These are phyloP conservation scores for Lipomyces chichibuensis DNA, from an alignment of 805 yeast genomes.

Conservation along the genomic window DNA sequence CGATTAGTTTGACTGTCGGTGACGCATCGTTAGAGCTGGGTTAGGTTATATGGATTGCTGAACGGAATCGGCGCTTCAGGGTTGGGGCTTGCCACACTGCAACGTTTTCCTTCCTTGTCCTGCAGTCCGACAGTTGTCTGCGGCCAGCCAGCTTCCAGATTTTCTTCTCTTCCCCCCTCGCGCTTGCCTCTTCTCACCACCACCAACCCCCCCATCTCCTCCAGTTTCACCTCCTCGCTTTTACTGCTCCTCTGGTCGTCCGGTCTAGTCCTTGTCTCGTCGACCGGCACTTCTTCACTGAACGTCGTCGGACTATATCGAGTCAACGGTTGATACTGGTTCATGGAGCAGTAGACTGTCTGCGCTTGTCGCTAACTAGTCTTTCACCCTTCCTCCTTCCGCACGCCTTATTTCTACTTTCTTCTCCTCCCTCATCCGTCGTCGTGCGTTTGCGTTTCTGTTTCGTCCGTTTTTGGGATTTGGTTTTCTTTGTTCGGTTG, in stretches of 20 bases:
- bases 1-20: too few species aligned
- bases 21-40: background rate
- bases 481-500: background rate
- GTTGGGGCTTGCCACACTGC: background rate
- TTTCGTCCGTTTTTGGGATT: background rate
- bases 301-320: slow-evolving; percentile 13
- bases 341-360: slow-evolving; percentile 12
- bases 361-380: slow-evolving; percentile 1
- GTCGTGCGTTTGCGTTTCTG: background rate
- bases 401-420: background rate
- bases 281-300: slow-evolving; percentile 26
- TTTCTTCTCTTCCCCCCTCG: background rate
- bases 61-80: background rate
- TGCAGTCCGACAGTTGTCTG: background rate
- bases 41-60: background rate
- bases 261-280: slow-evolving; percentile 8
- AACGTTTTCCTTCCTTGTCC: background rate
- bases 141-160: background rate
- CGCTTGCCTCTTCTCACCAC: slow-evolving; percentile 1
- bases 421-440: background rate
- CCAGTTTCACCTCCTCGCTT: background rate
- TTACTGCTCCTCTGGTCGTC: slow-evolving; percentile 1
- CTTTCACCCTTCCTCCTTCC: background rate
- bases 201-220: background rate
- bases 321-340: slow-evolving; percentile 9